Evolutionary conservation across 306 rosid species (phyloP).

Genomic region (cucumber (Cucumis sativus)): DNA sequence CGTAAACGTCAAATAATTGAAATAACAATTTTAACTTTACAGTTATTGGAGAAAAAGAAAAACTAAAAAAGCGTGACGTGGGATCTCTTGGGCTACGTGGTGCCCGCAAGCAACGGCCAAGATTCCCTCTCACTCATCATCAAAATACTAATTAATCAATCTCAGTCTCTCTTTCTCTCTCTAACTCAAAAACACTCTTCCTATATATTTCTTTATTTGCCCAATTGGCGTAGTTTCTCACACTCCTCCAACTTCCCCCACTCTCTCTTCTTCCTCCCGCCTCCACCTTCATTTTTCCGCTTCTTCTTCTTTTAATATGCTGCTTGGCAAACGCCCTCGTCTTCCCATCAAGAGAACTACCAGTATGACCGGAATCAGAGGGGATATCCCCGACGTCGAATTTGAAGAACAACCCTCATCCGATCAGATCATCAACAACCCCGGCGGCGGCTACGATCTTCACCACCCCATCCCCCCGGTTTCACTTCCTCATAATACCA

Average conservation of each 20-base stretch:
- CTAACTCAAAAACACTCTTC: background rate
- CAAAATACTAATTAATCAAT: background rate
- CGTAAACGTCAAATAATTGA: background rate
- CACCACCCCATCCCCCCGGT: background rate
- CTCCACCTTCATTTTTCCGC: too few relatives aligned
- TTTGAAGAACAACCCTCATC: background rate
- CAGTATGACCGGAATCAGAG: slow-evolving; percentile 7
- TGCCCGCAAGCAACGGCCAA: slow-evolving; percentile 43
- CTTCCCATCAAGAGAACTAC: slow-evolving; percentile 4
- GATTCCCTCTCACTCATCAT: slow-evolving; percentile 17
- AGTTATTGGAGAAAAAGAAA: background rate
- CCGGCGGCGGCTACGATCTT: background rate
- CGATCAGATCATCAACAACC: background rate
- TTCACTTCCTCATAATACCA: background rate
- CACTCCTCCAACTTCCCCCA: background rate
- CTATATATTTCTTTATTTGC: background rate
- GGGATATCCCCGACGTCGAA: background rate
- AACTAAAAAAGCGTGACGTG: slow-evolving; percentile 17
- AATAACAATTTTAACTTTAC: background rate
- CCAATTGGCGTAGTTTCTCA: background rate
- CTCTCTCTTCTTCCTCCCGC: background rate
- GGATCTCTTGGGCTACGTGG: slow-evolving; percentile 7
- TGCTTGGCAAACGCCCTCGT: slow-evolving; percentile 9
- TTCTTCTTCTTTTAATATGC: background rate
- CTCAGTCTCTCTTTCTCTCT: background rate